phyloP scores from a whole-genome alignment of 495 filamentous ascomycete species.

The Cercophora scortea region DNA sequence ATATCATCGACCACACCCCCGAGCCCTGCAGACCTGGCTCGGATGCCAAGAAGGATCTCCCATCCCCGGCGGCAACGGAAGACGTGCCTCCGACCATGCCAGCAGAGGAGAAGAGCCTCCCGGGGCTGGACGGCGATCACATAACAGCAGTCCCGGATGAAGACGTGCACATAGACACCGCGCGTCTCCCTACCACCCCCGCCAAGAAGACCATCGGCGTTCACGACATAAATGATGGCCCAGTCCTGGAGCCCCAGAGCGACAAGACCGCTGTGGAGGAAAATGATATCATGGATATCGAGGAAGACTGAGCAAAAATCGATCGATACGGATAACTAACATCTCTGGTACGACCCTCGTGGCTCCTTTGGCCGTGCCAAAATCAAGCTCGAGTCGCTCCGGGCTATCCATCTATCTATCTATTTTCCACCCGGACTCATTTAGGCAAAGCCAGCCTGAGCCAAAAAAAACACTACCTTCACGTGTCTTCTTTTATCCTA shows the following conservation, averaged over 20 bases:
- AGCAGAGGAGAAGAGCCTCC: slow-evolving; percentile 14
- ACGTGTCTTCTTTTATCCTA: too few species aligned
- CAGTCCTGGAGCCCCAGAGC: slow-evolving; percentile 11
- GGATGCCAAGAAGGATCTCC: slow-evolving; percentile 7
- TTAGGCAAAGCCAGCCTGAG: neutral
- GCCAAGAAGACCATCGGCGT: slow-evolving; percentile 1
- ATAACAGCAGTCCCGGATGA: slow-evolving; percentile 6
- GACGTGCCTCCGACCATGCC: slow-evolving; percentile 14
- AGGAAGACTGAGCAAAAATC: neutral
- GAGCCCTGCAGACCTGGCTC: neutral
- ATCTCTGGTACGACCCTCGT: neutral
- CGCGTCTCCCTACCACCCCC: slow-evolving; percentile 9
- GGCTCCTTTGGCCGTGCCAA: too few species aligned
- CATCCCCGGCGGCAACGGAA: slow-evolving; percentile 18
- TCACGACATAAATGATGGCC: neutral
- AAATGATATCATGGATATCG: slow-evolving; percentile 11
- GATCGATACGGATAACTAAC: neutral
- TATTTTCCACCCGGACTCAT: neutral
- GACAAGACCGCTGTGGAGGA: slow-evolving; percentile 16
- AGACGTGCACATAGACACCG: neutral
- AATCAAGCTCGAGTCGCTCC: neutral
- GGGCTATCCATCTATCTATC: neutral
- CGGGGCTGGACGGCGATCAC: slow-evolving; percentile 4
- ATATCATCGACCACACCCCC: neutral
- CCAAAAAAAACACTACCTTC: neutral